Base-by-base conservation (phyloP, 2,329 filamentous ascomycete genomes). In the Pseudopithomyces maydicus region DNA sequence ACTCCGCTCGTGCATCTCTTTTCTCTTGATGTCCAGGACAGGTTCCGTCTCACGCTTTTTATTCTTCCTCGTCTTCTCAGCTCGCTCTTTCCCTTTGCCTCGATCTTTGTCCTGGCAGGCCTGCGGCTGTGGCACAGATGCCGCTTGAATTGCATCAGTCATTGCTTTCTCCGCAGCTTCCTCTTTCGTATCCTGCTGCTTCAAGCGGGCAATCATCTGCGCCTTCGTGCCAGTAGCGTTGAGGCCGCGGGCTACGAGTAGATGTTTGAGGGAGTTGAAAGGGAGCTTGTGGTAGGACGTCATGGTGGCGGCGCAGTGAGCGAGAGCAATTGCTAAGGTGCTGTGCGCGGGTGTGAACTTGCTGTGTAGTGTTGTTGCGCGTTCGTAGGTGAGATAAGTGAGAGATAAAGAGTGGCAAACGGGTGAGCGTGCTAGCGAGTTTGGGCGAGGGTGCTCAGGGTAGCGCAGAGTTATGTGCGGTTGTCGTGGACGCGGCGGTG, bases 191-290 rank as follows among this genome's bases (percentile, higher is more conserved):
- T 59, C 57, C 20, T 59, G 57, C 20, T 32, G 48, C 22, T 54
- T 42, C 3, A 59, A 45, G 46, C 57, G 57, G 15, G 44, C 14
- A 7, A 56, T 43, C 49, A 51, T 46, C 4, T 59, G 39, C 20
- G 48, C 48, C 29, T 59, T 59, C 0, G 44, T 56, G 45, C 57
- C 57, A 22, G 23, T 17, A 10, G 43, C 29, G 11, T 42, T 80
- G 46, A 92, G 84, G 57, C 84, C 82, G 73, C 88, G 88, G 74
- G 90, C 87, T 55, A 85, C 83, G 63, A 91, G 84, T 44, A 92
- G 82, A 78, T 90, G 88, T 79, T 90, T 90, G 49, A 92, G 86
- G 79, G 92, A 89, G 14, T 88, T 87, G 54, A 91, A 89, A 79
- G 91, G 92, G 73, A 90, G 82, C 47, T 87, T 83, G 54, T 80